Evolutionary conservation across 2,329 filamentous ascomycete genomes (phyloP), one percentile per base, ranked within the genome.

Genomic region (Cylindrodendrum hubeiense): DNA sequence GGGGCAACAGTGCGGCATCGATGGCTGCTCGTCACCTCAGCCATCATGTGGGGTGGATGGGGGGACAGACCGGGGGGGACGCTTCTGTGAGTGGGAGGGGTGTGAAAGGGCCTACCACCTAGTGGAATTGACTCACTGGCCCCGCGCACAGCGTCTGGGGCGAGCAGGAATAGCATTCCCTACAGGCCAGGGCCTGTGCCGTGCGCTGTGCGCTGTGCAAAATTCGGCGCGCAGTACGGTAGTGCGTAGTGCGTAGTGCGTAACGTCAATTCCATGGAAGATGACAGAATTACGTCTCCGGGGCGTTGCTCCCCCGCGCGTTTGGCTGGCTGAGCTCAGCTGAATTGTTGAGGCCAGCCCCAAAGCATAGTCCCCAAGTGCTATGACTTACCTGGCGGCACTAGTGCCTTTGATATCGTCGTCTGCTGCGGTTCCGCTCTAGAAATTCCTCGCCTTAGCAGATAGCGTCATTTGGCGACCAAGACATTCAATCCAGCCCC

Each of bases 381-480:
- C 30, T 37, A 37, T 47, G 41, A 47, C 39, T 53, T 47, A 46
- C 49, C 28, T 10, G 33, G 49, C 39, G 7, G 13, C 41, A 26
- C 54, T 60, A 54, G 57, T 60, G 53, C 44, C 37, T 44, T 44
- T 13, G 37, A 51, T 53, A 26, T 49, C 49, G 56, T 56, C 56
- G 34, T 56, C 50, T 37, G 41, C 39, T 71, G 68, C 64, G 70
- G 68, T 69, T 71, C 66, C 70, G 68, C 70, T 58, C 56, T 41
- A 28, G 46, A 21, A 53, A 52, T 63, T 50, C 54, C 39, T 49
- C 24, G 60, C n/a, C 47, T 63, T 44, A 51, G 62, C 55, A 67
- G 53, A 71, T 67, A 72, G 69, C 70, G 69, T 69, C 69, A 70
- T 70, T 46, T 54, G 63, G 33, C 24, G 54, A 26, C 52, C 59